phyloP scores from a whole-genome alignment of 805 yeast genomes.

The Candida awuae region DNA sequence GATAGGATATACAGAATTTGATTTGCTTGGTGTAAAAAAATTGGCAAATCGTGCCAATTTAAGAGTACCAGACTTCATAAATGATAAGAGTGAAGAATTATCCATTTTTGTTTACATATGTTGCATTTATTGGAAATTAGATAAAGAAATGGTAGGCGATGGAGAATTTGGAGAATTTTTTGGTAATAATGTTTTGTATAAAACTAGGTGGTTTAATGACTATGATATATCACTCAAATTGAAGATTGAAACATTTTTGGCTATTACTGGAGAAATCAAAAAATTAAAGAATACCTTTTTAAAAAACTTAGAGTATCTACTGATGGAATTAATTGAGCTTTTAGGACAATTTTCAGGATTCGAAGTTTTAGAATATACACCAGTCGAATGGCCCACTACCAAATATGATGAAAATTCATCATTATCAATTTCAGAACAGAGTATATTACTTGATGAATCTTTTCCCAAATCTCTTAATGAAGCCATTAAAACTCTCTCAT shows the following conservation, averaged over 20 bases:
- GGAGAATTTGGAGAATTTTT: constrained; percentile 10
- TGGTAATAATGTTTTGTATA: constrained; percentile 9
- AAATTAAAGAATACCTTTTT: constrained; percentile 15
- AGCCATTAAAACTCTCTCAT: constrained; percentile 5
- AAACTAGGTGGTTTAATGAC: too few relatives aligned
- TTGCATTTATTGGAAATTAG: neutral
- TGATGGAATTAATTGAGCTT: constrained; percentile 11
- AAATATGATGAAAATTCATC: neutral
- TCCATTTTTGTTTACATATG: neutral
- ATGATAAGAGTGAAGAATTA: neutral
- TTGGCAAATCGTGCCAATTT: too few relatives aligned
- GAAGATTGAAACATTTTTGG: constrained; percentile 24
- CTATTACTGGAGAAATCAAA: constrained; percentile 16
- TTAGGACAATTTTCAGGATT: constrained; percentile 11
- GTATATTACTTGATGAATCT: too few relatives aligned
- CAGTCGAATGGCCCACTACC: neutral
- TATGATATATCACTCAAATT: neutral
- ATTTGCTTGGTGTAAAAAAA: too few relatives aligned
- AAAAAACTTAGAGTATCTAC: constrained; percentile 13
- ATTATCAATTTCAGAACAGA: too few relatives aligned
- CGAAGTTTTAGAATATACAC: constrained; percentile 1
- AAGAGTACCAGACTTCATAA: too few relatives aligned
- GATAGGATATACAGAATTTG: too few relatives aligned
- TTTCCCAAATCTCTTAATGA: neutral
- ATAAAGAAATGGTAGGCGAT: neutral